These are phyloP conservation scores for Sugiyamaella americana DNA, from an alignment of 805 yeast genomes.

Conservation along the genomic window DNA sequence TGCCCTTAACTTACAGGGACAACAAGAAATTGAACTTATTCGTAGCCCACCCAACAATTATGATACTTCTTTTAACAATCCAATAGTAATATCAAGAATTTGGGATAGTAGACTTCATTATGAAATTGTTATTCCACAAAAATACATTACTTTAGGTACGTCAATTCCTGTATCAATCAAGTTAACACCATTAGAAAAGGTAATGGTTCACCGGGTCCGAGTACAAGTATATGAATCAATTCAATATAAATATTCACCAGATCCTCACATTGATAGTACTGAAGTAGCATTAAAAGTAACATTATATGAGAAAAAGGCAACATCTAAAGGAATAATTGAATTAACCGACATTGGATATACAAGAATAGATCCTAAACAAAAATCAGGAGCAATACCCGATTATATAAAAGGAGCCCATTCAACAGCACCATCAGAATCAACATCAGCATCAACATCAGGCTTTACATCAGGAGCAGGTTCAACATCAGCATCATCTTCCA, in stretches of 20 bases:
- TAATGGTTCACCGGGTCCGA: constrained; percentile 79
- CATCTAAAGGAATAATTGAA: constrained; percentile 12
- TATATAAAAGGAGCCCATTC: too few relatives aligned
- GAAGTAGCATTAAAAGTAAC: constrained; percentile 30
- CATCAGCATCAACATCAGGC: constrained; percentile 30
- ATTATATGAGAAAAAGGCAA: constrained; percentile 58
- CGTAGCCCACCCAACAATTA: constrained; percentile 62
- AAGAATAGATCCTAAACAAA: not conserved
- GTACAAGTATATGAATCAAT: constrained; percentile 79
- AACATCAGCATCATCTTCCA: not conserved
- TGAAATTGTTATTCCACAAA: constrained; percentile 86
- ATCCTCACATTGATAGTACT: constrained; percentile 68
- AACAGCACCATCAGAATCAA: not conserved
- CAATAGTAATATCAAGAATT: constrained; percentile 79
- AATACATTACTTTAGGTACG: constrained; percentile 77
- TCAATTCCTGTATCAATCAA: constrained; percentile 78
- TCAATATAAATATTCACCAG: constrained; percentile 86
- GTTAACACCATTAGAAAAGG: constrained; percentile 81
- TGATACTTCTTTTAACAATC: constrained; percentile 80
- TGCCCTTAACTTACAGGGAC: constrained; percentile 64
- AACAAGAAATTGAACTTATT: constrained; percentile 57
- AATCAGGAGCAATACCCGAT: constrained; percentile 1
- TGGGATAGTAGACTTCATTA: constrained; percentile 92
- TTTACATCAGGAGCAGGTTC: constrained; percentile 19
- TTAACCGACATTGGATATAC: not conserved